These are phyloP conservation scores for Lepiota brunneoincarnata DNA, from an alignment of 768 basidiomycete genomes.

Conservation along the genomic window DNA sequence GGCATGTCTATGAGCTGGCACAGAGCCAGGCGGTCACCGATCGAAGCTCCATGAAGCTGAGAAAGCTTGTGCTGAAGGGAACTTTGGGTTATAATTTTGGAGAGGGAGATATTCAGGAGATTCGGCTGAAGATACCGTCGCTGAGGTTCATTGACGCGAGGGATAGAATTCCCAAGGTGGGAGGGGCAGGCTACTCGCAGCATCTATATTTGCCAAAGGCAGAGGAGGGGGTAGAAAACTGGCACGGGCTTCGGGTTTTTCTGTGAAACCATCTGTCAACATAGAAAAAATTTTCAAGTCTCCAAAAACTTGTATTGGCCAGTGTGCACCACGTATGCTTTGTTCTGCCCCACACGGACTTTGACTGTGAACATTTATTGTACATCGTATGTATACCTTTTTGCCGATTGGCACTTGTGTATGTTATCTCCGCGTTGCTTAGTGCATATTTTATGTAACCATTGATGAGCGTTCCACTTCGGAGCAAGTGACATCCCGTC, in stretches of 20 bases:
- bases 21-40: background rate
- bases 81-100: background rate
- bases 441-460: background rate
- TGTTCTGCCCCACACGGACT: too few species aligned
- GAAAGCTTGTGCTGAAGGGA: background rate
- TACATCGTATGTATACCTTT: too few species aligned
- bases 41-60: background rate
- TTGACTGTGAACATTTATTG: too few species aligned
- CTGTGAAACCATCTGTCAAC: too few species aligned
- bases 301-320: too few species aligned
- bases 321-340: too few species aligned
- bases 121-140: background rate
- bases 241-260: background rate
- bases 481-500: background rate
- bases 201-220: background rate
- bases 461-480: background rate
- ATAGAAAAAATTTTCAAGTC: too few species aligned
- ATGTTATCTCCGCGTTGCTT: too few species aligned
- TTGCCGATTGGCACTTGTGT: too few species aligned
- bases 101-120: background rate
- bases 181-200: background rate
- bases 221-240: background rate
- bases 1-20: background rate
- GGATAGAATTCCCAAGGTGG: background rate
- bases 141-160: background rate